These are phyloP conservation scores for Tricholomella constricta DNA, from an alignment of 768 basidiomycete species.

Conservation along the genomic window DNA sequence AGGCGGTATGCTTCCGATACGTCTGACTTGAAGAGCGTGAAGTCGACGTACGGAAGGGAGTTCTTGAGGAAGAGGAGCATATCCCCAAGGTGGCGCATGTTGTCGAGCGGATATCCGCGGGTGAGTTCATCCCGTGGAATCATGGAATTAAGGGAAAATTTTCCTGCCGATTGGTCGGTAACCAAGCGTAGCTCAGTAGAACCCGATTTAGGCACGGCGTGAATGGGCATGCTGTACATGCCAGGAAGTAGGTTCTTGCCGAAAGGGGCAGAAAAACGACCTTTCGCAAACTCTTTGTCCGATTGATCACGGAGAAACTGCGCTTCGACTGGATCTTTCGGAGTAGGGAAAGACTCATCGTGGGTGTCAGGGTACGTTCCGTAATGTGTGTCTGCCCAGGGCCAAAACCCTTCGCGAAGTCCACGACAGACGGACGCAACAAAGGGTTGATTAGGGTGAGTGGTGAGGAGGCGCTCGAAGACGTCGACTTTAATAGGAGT, in stretches of 20 bases:
- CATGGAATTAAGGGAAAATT: slow-evolving; percentile 28
- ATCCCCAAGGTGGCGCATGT: slow-evolving; percentile 13
- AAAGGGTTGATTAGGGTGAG: slow-evolving; percentile 38
- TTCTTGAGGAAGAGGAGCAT: neutral
- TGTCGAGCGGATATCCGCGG: slow-evolving; percentile 18
- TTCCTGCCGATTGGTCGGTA: slow-evolving; percentile 35
- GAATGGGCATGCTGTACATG: slow-evolving; percentile 9
- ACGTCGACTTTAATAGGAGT: neutral
- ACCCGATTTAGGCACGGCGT: slow-evolving; percentile 34
- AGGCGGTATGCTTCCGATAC: slow-evolving; percentile 35
- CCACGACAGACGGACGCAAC: too few relatives aligned
- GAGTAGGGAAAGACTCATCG: neutral
- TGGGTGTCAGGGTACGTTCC: neutral
- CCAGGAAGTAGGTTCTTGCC: slow-evolving; percentile 24
- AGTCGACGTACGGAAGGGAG: neutral
- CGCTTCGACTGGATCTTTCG: neutral
- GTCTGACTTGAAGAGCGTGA: slow-evolving; percentile 39
- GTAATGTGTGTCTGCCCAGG: slow-evolving; percentile 24
- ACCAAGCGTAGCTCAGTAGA: slow-evolving; percentile 35
- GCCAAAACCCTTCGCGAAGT: slow-evolving; percentile 42
- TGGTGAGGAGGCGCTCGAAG: neutral
- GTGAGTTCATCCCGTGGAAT: slow-evolving; percentile 10
- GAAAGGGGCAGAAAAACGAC: slow-evolving; percentile 24
- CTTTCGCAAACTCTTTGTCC: neutral
- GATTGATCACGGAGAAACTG: neutral